These are phyloP conservation scores for Claviceps purpurea DNA, from an alignment of 2,329 filamentous ascomycete genomes.

Conservation along the genomic window DNA sequence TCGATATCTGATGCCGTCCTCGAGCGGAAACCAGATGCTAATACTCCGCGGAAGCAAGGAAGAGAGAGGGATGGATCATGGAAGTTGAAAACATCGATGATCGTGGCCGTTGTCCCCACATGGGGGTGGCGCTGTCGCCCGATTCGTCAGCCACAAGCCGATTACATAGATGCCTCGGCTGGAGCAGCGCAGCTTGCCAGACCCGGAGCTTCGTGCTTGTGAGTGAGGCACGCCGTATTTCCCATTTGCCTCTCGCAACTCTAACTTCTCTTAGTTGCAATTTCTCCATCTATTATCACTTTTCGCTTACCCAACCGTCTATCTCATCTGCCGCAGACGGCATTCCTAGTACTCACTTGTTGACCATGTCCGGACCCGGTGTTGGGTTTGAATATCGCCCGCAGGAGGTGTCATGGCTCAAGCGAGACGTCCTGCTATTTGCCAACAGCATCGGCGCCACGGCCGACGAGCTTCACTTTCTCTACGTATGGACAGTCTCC, in stretches of 20 bases:
- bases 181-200: too few species aligned
- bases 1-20: too few species aligned
- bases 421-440: slow-evolving; percentile 80
- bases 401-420: slow-evolving; percentile 67
- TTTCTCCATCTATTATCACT: neutral
- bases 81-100: neutral
- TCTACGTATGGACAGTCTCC: slow-evolving; percentile 48
- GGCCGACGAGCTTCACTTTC: slow-evolving; percentile 80
- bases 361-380: slow-evolving; percentile 33
- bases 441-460: slow-evolving; percentile 78
- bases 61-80: neutral
- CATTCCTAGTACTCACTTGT: too few species aligned
- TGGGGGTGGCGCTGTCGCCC: neutral
- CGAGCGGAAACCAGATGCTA: too few species aligned
- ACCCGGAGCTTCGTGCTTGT: neutral
- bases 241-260: neutral
- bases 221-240: neutral
- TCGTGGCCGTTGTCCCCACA: too few species aligned
- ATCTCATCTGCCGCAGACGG: neutral
- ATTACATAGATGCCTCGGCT: neutral
- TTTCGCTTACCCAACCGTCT: too few species aligned
- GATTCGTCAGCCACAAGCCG: neutral
- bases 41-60: neutral
- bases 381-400: slow-evolving; percentile 70
- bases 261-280: neutral